These are phyloP conservation scores for Adansonia digitata DNA, from an alignment of 345 rosid genomes.

Conservation along the genomic window DNA sequence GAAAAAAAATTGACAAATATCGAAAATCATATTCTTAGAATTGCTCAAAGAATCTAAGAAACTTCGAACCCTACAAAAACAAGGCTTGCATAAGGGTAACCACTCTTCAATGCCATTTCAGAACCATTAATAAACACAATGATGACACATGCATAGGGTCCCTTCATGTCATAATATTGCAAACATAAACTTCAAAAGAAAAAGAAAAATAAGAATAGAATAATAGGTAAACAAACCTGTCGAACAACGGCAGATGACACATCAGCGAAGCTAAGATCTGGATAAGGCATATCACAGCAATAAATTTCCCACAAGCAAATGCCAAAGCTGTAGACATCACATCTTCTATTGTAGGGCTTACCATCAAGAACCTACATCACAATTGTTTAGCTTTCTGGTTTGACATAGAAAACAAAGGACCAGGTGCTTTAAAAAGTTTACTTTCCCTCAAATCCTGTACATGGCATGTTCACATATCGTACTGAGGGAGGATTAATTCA, in stretches of 20 bases:
- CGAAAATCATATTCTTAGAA: neutral
- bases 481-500: no score
- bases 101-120: neutral
- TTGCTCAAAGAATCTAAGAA: neutral
- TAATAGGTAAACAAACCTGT: slow-evolving; percentile 43
- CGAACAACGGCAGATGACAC: slow-evolving; percentile 77
- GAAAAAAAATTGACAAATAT: neutral
- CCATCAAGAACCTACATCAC: slow-evolving; percentile 71
- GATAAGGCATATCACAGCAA: slow-evolving; percentile 92
- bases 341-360: slow-evolving; percentile 84
- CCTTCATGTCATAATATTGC: neutral
- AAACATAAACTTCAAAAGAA: neutral
- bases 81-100: neutral
- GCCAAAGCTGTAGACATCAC: slow-evolving; percentile 96
- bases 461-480: neutral
- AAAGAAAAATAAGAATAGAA: neutral
- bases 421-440: neutral
- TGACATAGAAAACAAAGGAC: neutral
- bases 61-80: neutral
- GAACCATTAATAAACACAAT: neutral
- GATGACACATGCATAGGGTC: neutral
- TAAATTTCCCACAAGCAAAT: slow-evolving; percentile 96
- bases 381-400: neutral
- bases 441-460: neutral
- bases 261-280: slow-evolving; percentile 76